Conservation (phyloP, 2,329 filamentous ascomycete species). For the Beauveria scarabaeidicola region DNA sequence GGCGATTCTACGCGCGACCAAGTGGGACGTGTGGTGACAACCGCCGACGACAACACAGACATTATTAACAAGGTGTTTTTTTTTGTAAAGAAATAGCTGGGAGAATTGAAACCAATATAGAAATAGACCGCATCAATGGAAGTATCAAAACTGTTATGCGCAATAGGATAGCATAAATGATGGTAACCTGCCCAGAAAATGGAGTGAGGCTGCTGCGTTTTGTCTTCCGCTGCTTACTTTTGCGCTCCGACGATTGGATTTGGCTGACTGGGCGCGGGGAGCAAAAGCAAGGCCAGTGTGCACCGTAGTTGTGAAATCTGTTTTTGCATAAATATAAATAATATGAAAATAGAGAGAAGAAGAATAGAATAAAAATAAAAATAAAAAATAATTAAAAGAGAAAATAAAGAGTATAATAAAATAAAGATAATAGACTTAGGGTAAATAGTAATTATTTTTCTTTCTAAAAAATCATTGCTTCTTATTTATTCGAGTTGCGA, state of each 20-base stretch:
- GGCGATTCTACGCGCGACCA: not conserved
- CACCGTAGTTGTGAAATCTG: not conserved
- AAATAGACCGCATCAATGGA: too few relatives aligned
- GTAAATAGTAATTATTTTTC: too few relatives aligned
- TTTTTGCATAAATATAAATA: not conserved
- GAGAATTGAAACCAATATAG: too few relatives aligned
- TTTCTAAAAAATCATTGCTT: not conserved
- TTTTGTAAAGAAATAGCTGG: too few relatives aligned
- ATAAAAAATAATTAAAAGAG: too few relatives aligned
- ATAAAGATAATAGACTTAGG: too few relatives aligned
- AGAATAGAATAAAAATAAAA: too few relatives aligned
- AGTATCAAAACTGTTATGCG: too few relatives aligned
- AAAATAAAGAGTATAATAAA: too few relatives aligned
- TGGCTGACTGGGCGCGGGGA: not conserved
- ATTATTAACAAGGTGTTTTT: too few relatives aligned
- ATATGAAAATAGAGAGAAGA: not conserved
- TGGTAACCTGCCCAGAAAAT: not conserved
- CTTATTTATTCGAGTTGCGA: not conserved
- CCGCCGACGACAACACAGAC: too few relatives aligned
- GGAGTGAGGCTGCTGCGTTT: not conserved
- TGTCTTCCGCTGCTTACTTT: not conserved
- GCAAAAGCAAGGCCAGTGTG: not conserved
- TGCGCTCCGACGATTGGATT: not conserved
- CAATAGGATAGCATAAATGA: too few relatives aligned
- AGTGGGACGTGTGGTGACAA: slow-evolving; percentile 4